Evolutionary conservation across 129 eudicot species (phyloP), one percentile per base, ranked within the genome.

Genomic region (Flaveria robusta): DNA sequence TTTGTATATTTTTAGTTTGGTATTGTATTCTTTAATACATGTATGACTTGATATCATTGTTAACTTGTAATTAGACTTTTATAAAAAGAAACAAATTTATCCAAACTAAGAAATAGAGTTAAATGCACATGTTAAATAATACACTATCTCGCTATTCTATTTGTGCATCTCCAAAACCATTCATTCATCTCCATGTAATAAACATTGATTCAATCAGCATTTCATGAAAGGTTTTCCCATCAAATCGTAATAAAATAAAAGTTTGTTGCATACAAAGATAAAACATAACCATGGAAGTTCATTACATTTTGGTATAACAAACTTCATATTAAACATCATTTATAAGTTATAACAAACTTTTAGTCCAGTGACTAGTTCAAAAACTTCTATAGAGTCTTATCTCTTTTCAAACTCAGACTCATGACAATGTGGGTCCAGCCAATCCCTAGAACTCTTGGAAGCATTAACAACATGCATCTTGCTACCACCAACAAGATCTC

Each of bases 351-450:
- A 29, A 62, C 5, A 59, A 24, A 12, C 39, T 56, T 59, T 13
- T 59, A 24, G 39, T 59, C 66, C 66, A 59, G 18, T 12, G 26
- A 59, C 39, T 24, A 56, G 16, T 23, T 59, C 66, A 60, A 58
- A 56, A 58, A 58, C 64, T 50, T 7, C 23, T 77, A 85, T 24
- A 16, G 46, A 56, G 75, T 70, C 20, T 55, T 43, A 65, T 19
- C 85, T 82, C 77, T 79, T 85, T 37, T 91, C 96, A 82, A 95
- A 95, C 81, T 85, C 79, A 64, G 97, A 86, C 75, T 95, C 99
- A 2, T 89, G 88, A 77, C 99, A 95, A 78, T 95, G 99, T 2
- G 97, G 99, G 73, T 95, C 97, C 16, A 95, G 85, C 99, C 99
- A 95, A 20, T 91, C 99, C 84, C 84, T 86, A 10, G 90, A 87